Percentiles rank a stretch among this genome's conserved stretches.
Evolutionary conservation across 345 rosid species (phyloP).

Genomic region (Hibiscus tridactylites): DNA sequence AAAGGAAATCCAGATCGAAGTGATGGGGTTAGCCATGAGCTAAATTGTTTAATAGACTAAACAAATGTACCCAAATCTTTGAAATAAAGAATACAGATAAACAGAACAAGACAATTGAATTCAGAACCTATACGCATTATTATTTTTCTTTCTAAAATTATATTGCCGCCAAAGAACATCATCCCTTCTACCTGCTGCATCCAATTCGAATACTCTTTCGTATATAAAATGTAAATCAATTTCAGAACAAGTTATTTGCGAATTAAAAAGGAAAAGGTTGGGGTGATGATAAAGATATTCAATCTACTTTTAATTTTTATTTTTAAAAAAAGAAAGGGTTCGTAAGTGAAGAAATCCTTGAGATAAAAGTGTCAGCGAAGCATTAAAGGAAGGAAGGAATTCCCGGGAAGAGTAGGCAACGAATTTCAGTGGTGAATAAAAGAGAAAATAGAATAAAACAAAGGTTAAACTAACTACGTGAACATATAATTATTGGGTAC

Average conservation of each 20-base stretch:
- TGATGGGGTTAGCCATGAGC: constrained; percentile 4
- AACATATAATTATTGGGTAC: no score
- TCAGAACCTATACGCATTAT: neutral
- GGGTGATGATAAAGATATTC: constrained; percentile 12
- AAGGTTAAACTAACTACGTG: no score
- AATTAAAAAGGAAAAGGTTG: neutral
- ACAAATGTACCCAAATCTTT: constrained; percentile 6
- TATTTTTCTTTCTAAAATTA: neutral
- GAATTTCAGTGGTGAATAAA: neutral
- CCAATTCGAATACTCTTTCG: constrained; percentile 11
- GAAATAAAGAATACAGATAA: constrained; percentile 24
- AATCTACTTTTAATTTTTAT: neutral
- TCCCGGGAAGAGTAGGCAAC: constrained; percentile 23
- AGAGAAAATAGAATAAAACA: neutral
- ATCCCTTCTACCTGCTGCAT: constrained; percentile 31
- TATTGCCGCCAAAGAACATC: constrained; percentile 39
- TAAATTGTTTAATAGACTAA: neutral
- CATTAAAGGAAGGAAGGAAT: constrained; percentile 8
- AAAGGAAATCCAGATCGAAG: constrained; percentile 4
- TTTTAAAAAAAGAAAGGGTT: neutral
- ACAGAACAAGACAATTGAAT: neutral
- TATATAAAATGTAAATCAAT: neutral
- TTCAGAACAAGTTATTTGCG: neutral
- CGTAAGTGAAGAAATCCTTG: neutral
- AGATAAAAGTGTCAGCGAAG: constrained; percentile 47